These are phyloP conservation scores for Skeletonema costatum DNA, from an alignment of 108 stramenopile species.

Conservation along the genomic window DNA sequence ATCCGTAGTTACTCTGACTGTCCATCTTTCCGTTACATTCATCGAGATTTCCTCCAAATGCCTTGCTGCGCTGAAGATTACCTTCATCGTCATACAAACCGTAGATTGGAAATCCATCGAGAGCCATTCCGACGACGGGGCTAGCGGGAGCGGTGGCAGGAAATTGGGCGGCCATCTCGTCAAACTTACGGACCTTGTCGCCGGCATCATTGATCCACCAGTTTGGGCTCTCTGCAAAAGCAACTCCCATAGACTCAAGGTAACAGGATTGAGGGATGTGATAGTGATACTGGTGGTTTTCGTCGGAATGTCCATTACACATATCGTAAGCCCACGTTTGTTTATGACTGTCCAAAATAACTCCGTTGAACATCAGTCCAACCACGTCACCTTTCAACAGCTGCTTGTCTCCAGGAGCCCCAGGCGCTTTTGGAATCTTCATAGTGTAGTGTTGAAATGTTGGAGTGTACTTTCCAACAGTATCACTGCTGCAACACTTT, in stretches of 20 bases:
- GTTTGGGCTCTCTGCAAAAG: constrained; percentile 1
- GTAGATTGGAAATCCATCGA: constrained; percentile 41
- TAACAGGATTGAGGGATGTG: constrained; percentile 36
- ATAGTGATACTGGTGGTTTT: constrained; percentile 38
- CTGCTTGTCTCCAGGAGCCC: background rate
- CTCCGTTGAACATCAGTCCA: constrained; percentile 22
- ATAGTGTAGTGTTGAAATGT: constrained; percentile 17
- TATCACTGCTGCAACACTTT: background rate
- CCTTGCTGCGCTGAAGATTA: background rate
- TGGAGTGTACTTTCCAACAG: background rate
- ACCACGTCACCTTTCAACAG: constrained; percentile 14
- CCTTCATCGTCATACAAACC: constrained; percentile 36
- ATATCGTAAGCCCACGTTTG: constrained; percentile 28
- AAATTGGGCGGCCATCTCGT: constrained; percentile 11
- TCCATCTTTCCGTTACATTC: constrained; percentile 37
- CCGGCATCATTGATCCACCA: constrained; percentile 14
- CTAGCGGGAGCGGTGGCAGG: constrained; percentile 6
- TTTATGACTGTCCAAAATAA: constrained; percentile 29
- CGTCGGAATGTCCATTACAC: constrained; percentile 29
- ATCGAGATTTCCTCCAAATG: constrained; percentile 5
- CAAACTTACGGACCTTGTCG: constrained; percentile 2
- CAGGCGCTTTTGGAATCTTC: constrained; percentile 13
- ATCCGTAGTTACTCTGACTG: constrained; percentile 16
- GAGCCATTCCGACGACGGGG: constrained; percentile 41
- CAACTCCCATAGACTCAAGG: constrained; percentile 22